These are phyloP conservation scores for Gossypium herbaceum DNA, from an alignment of 345 rosid species.

Conservation along the genomic window DNA sequence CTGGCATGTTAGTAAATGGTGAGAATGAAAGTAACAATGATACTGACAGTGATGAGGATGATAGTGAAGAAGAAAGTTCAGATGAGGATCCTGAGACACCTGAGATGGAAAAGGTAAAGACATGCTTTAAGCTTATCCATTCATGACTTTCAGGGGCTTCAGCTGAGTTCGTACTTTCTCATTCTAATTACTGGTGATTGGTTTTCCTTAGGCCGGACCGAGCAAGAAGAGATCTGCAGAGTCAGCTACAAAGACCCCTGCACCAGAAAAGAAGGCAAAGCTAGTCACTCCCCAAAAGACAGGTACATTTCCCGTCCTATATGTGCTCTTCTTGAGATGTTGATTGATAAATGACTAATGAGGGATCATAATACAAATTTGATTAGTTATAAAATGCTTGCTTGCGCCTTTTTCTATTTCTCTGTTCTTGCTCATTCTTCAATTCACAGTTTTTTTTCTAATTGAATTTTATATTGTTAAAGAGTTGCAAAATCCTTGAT, in stretches of 20 bases:
- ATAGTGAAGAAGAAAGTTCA: constrained; percentile 26
- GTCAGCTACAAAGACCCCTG: constrained; percentile 36
- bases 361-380: not conserved
- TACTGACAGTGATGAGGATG: constrained; percentile 23
- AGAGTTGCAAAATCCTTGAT: not conserved
- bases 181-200: not conserved
- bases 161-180: not conserved
- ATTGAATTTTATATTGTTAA: not conserved
- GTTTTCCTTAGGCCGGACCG: constrained; percentile 21
- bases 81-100: constrained; percentile 44
- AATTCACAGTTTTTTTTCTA: not conserved
- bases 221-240: constrained; percentile 68
- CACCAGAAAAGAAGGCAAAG: constrained; percentile 63
- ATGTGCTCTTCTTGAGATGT: not conserved
- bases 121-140: not conserved
- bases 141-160: not conserved
- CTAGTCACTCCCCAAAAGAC: constrained; percentile 66
- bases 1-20: constrained; percentile 10
- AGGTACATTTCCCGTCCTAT: constrained; percentile 34
- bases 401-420: not conserved
- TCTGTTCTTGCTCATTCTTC: not conserved
- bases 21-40: constrained; percentile 20
- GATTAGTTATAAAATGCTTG: not conserved
- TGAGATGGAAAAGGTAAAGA: constrained; percentile 43
- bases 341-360: not conserved